phyloP scores from a whole-genome alignment of 768 basidiomycete genomes.

The Artomyces pyxidatus region DNA sequence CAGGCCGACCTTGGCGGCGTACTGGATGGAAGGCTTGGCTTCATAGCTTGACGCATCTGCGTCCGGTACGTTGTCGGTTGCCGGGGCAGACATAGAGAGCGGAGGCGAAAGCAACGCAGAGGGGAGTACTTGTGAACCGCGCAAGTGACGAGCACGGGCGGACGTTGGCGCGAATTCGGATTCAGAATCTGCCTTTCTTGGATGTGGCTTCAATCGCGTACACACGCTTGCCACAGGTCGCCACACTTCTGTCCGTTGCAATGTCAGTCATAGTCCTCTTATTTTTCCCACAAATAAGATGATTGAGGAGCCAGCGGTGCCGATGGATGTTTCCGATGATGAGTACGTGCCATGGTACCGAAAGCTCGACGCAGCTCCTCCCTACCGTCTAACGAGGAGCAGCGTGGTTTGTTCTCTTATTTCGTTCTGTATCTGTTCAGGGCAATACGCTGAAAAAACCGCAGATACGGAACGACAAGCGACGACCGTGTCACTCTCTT shows the following conservation, averaged over 20 bases:
- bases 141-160: neutral
- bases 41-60: constrained; percentile 26
- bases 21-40: constrained; percentile 45
- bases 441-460: too few species aligned
- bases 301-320: too few species aligned
- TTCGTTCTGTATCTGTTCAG: neutral
- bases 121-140: neutral
- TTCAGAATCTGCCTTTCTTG: too few species aligned
- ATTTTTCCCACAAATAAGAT: too few species aligned
- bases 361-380: constrained; percentile 23
- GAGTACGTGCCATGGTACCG: constrained; percentile 24
- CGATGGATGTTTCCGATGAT: constrained; percentile 3
- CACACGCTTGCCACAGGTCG: neutral
- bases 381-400: constrained; percentile 35
- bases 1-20: constrained; percentile 50
- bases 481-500: too few species aligned
- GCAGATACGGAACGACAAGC: too few species aligned
- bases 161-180: neutral
- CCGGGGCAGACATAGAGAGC: neutral
- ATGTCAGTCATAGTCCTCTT: too few species aligned
- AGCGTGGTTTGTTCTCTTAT: constrained; percentile 34
- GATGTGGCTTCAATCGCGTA: too few species aligned
- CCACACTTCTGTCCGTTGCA: neutral
- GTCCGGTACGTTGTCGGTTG: constrained; percentile 8
- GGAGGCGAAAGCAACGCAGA: neutral